Percentiles rank a stretch among this genome's conserved stretches.
These are phyloP conservation scores for Sphagnum contortum DNA, from an alignment of 225 moss, liverwort and hornwort genomes.

Conservation along the genomic window DNA sequence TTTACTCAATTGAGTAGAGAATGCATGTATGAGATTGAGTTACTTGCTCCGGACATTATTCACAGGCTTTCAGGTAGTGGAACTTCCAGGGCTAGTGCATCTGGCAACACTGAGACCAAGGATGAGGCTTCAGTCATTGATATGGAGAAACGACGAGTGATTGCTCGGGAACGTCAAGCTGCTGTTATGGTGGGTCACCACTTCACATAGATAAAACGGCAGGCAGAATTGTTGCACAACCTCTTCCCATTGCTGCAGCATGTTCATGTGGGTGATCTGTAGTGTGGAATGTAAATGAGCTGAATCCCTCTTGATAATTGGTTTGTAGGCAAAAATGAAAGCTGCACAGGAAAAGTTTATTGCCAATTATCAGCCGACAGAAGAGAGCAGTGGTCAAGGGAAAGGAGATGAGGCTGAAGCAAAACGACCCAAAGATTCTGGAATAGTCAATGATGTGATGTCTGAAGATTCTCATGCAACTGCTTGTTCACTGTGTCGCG, in stretches of 20 bases:
- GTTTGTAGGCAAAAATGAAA: constrained; percentile 80
- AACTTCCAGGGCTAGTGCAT: constrained; percentile 15
- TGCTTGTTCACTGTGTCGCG: constrained; percentile 79
- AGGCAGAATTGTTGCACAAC: background rate
- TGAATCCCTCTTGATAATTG: background rate
- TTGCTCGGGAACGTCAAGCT: constrained; percentile 74
- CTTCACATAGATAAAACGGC: background rate
- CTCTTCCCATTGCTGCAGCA: background rate
- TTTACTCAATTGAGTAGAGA: constrained; percentile 56
- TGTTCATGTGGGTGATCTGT: too few species aligned
- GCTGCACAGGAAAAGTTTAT: constrained; percentile 83
- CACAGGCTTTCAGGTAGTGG: constrained; percentile 35
- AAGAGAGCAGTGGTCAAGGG: constrained; percentile 29
- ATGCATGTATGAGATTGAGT: constrained; percentile 87
- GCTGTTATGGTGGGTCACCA: constrained; percentile 55
- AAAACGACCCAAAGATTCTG: constrained; percentile 43
- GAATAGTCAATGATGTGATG: constrained; percentile 36
- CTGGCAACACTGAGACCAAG: constrained; percentile 31
- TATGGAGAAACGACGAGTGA: constrained; percentile 53
- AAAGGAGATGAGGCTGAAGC: constrained; percentile 44
- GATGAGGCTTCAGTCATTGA: constrained; percentile 53
- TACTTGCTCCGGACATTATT: constrained; percentile 71
- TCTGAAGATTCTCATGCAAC: constrained; percentile 42
- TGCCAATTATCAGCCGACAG: constrained; percentile 36
- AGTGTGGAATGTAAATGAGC: too few species aligned